A percentile compares a stretch with the other conserved stretches of the same genome.
Conservation (phyloP, 257 asterid species). For the Anisodus acutangulus region DNA sequence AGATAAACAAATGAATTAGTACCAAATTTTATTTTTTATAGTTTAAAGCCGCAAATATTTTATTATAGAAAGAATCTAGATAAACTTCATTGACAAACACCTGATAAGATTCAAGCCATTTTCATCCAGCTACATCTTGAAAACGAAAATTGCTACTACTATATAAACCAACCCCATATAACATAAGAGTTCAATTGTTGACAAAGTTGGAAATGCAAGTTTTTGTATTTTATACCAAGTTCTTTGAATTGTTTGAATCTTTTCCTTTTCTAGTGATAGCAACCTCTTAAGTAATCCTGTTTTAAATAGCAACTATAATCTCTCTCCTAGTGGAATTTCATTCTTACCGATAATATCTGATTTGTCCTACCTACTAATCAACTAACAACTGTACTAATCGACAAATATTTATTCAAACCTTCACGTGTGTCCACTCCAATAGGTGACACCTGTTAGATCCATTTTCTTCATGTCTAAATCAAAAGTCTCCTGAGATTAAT, state of each 20-base stretch:
- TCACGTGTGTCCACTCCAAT: constrained; percentile 21
- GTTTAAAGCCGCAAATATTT: too few relatives aligned
- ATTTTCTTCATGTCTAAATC: constrained; percentile 13
- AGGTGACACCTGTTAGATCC: not conserved
- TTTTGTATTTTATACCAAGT: constrained; percentile 43
- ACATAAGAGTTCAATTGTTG: constrained; percentile 31
- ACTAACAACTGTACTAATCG: constrained; percentile 24
- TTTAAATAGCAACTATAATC: constrained; percentile 32
- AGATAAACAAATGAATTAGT: too few relatives aligned
- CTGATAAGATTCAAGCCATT: constrained; percentile 37
- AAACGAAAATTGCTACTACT: constrained; percentile 24
- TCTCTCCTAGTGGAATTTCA: not conserved
- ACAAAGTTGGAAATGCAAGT: constrained; percentile 27
- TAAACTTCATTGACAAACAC: not conserved
- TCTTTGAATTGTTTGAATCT: constrained; percentile 53
- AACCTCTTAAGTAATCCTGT: constrained; percentile 42
- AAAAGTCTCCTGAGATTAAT: not conserved
- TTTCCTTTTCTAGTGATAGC: constrained; percentile 47
- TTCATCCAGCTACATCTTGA: constrained; percentile 29
- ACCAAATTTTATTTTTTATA: too few relatives aligned
- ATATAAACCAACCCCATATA: too few relatives aligned
- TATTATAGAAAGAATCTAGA: not conserved
- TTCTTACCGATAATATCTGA: constrained; percentile 23
- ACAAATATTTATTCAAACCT: constrained; percentile 13
- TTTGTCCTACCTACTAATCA: constrained; percentile 14